These are phyloP conservation scores for Endoconidiophora laricicola DNA, from an alignment of 2,329 filamentous ascomycete genomes.

Conservation along the genomic window DNA sequence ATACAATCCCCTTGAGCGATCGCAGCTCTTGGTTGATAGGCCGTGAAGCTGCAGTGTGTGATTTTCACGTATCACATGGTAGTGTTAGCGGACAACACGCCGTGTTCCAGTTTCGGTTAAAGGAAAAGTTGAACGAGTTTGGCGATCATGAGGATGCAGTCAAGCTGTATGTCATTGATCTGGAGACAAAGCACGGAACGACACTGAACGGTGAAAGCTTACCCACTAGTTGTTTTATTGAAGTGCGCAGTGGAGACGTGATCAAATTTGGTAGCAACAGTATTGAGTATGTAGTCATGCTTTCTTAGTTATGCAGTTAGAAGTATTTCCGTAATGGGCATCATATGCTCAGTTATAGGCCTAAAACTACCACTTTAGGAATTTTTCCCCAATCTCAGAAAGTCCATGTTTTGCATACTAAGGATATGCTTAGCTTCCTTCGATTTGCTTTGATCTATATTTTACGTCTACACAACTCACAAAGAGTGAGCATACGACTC, in stretches of 20 bases:
- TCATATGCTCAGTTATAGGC: too few relatives aligned
- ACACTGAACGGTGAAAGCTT: conserved; percentile 59
- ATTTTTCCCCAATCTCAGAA: too few relatives aligned
- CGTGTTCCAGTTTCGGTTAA: conserved; percentile 79
- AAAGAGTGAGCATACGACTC: too few relatives aligned
- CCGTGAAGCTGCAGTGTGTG: conserved; percentile 62
- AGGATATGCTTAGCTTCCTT: too few relatives aligned
- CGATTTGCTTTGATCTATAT: too few relatives aligned
- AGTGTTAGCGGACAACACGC: conserved; percentile 93
- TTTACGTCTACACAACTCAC: too few relatives aligned
- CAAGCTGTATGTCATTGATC: conserved; percentile 78
- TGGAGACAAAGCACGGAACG: conserved; percentile 88
- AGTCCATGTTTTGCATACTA: too few relatives aligned
- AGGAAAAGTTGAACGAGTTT: conserved; percentile 69
- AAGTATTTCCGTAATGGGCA: background rate
- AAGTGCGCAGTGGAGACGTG: conserved; percentile 78
- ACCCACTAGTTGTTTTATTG: conserved; percentile 63
- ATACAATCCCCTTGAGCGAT: conserved; percentile 59
- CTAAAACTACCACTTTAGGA: too few relatives aligned
- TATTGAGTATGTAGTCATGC: conserved; percentile 91
- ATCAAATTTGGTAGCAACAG: conserved; percentile 75
- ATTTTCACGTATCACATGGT: conserved; percentile 73
- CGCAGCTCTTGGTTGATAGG: conserved; percentile 87
- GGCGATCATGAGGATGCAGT: conserved; percentile 68
- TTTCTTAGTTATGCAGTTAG: conserved; percentile 22